phyloP scores from a whole-genome alignment of 2,329 filamentous ascomycete genomes.

The Xylariaceae sp. region DNA sequence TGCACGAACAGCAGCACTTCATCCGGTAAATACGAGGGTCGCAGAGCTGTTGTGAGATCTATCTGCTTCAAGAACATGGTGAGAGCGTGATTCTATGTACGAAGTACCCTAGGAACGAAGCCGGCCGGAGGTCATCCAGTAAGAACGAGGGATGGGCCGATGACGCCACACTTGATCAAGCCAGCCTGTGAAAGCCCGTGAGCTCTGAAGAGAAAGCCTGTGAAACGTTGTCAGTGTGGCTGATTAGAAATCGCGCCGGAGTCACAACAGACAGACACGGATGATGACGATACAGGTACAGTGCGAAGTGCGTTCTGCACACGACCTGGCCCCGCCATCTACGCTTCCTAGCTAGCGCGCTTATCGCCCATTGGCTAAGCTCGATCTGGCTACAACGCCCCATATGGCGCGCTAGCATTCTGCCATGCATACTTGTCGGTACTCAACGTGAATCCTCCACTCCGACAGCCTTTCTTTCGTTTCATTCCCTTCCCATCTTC shows the following conservation, averaged over 20 bases:
- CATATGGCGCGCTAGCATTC: neutral
- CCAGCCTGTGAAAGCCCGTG: too few relatives aligned
- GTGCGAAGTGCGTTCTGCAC: neutral
- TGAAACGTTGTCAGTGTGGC: too few relatives aligned
- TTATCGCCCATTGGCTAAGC: slow-evolving; percentile 6
- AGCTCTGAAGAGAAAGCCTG: too few relatives aligned
- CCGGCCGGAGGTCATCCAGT: slow-evolving; percentile 4
- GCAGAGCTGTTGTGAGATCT: slow-evolving; percentile 92
- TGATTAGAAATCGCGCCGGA: too few relatives aligned
- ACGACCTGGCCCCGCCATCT: neutral
- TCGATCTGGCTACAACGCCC: neutral
- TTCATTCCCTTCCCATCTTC: neutral
- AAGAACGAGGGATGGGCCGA: neutral
- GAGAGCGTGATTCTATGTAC: slow-evolving; percentile 11
- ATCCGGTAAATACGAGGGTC: slow-evolving; percentile 86
- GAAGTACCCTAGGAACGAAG: neutral
- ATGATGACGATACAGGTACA: neutral
- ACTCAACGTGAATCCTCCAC: slow-evolving; percentile 6
- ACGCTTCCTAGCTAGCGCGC: neutral
- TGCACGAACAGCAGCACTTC: slow-evolving; percentile 95
- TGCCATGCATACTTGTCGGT: neutral
- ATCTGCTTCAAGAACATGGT: slow-evolving; percentile 91
- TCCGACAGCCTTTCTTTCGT: slow-evolving; percentile 9
- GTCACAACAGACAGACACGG: too few relatives aligned
- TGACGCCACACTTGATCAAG: neutral